Conservation (phyloP, 1,284 basidiomycete genomes). For the Boletus subluridellus region DNA sequence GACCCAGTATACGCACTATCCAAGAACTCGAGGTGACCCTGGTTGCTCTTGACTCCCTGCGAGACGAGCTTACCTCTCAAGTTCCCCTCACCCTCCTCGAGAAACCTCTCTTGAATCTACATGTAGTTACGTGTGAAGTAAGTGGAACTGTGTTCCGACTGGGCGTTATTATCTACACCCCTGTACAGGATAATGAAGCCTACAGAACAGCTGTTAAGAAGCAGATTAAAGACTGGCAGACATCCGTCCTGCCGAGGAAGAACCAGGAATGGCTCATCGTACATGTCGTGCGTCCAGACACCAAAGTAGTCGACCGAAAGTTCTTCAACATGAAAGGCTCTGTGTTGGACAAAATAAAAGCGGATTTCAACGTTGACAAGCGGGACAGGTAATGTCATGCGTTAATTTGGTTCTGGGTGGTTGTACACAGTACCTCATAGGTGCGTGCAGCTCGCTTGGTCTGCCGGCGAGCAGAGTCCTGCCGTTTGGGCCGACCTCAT, state of each 20-base stretch:
- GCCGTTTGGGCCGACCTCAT: conserved; percentile 87
- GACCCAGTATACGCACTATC: conserved; percentile 76
- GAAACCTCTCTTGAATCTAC: conserved; percentile 81
- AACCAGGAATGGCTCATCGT: conserved; percentile 89
- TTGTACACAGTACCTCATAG: conserved; percentile 40
- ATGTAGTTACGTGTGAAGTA: conserved; percentile 86
- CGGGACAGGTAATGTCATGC: conserved; percentile 66
- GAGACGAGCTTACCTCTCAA: conserved; percentile 72
- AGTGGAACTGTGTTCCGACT: conserved; percentile 13
- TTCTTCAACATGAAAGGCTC: conserved; percentile 81
- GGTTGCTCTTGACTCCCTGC: conserved; percentile 65
- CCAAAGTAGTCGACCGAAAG: conserved; percentile 54
- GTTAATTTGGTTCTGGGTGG: conserved; percentile 17
- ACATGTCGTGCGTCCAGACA: conserved; percentile 73
- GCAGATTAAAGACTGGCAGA: conserved; percentile 91
- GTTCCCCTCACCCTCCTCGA: conserved; percentile 78
- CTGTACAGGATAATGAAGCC: conserved; percentile 71
- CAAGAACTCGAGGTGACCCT: conserved; percentile 80
- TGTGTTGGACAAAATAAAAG: conserved; percentile 86
- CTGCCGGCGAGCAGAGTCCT: conserved; percentile 67
- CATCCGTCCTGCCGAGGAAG: conserved; percentile 61
- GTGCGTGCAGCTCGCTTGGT: conserved; percentile 77
- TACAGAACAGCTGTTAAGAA: conserved; percentile 78
- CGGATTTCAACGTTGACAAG: conserved; percentile 91
- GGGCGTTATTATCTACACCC: background rate